Evolutionary conservation across 1,284 basidiomycete genomes (phyloP).

Genomic region (Laetiporus sulphureus): DNA sequence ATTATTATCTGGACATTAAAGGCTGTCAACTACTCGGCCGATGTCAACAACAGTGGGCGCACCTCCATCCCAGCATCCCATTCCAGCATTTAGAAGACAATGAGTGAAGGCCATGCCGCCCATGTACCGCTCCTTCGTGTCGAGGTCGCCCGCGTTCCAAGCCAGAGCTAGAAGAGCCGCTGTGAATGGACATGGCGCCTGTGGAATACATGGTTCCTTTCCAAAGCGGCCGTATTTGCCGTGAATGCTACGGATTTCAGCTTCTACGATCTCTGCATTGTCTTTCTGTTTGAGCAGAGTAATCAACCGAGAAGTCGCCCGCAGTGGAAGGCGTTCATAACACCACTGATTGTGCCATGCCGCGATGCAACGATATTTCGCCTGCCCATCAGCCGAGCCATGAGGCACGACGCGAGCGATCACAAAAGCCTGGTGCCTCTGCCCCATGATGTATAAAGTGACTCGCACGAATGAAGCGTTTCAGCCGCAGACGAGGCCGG

Average conservation of each 20-base stretch:
- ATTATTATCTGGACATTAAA: too few relatives aligned
- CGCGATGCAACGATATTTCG: slow-evolving; percentile 33
- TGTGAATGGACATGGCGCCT: slow-evolving; percentile 27
- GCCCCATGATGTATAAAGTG: slow-evolving; percentile 20
- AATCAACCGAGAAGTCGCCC: slow-evolving; percentile 26
- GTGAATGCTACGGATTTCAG: slow-evolving; percentile 23
- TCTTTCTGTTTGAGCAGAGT: slow-evolving; percentile 27
- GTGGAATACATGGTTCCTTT: slow-evolving; percentile 12
- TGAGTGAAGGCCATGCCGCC: too few relatives aligned
- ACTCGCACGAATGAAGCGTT: too few relatives aligned
- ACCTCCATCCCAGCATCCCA: too few relatives aligned
- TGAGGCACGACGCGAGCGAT: slow-evolving; percentile 28
- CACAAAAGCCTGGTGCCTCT: slow-evolving; percentile 30
- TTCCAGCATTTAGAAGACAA: too few relatives aligned
- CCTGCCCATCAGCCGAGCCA: slow-evolving; percentile 6
- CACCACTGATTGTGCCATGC: slow-evolving; percentile 35
- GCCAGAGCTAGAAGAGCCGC: slow-evolving; percentile 13
- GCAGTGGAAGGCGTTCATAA: slow-evolving; percentile 26
- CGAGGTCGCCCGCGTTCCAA: slow-evolving; percentile 14
- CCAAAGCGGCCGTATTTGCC: slow-evolving; percentile 17
- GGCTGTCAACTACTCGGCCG: too few relatives aligned
- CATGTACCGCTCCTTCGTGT: too few relatives aligned
- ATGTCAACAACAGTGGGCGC: too few relatives aligned
- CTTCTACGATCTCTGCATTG: slow-evolving; percentile 30
- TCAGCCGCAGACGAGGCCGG: too few relatives aligned